Evolutionary conservation across 2,329 filamentous ascomycete species (phyloP).

Genomic region (Nemania bipapillata): DNA sequence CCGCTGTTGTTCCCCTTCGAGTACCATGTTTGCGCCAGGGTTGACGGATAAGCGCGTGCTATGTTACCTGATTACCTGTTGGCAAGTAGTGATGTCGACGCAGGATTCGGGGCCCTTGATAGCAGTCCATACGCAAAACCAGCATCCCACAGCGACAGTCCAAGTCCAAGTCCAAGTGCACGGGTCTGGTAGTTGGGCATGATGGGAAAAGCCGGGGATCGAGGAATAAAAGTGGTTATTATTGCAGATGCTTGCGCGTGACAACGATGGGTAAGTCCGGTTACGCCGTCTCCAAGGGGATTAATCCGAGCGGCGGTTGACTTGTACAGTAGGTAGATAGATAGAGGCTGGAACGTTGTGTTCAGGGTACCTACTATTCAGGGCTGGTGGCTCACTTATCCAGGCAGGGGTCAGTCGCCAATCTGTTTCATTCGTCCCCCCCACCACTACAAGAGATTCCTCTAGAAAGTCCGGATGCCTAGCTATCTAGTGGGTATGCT

Average conservation of each 20-base stretch:
- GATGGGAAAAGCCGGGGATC: slow-evolving; percentile 6
- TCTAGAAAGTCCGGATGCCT: slow-evolving; percentile 7
- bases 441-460: background rate
- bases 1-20: slow-evolving; percentile 10
- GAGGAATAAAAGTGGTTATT: slow-evolving; percentile 9
- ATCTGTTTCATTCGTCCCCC: slow-evolving; percentile 24
- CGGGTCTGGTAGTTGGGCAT: slow-evolving; percentile 5
- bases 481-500: slow-evolving; percentile 13
- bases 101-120: slow-evolving; percentile 1
- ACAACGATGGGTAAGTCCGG: slow-evolving; percentile 7
- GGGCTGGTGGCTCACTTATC: slow-evolving; percentile 5
- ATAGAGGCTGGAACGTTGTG: slow-evolving; percentile 1
- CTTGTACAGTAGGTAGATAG: background rate
- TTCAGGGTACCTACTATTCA: slow-evolving; percentile 8
- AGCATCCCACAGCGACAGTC: slow-evolving; percentile 17
- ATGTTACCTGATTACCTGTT: background rate
- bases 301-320: slow-evolving; percentile 27
- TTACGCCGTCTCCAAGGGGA: slow-evolving; percentile 15
- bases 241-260: slow-evolving; percentile 10
- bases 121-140: slow-evolving; percentile 9
- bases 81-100: background rate
- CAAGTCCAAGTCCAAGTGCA: slow-evolving; percentile 9
- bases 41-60: background rate
- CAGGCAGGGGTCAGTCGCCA: slow-evolving; percentile 17
- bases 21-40: slow-evolving; percentile 13